Conservation (phyloP, 148 eudicot genomes). For the Fallopia convolvulus region DNA sequence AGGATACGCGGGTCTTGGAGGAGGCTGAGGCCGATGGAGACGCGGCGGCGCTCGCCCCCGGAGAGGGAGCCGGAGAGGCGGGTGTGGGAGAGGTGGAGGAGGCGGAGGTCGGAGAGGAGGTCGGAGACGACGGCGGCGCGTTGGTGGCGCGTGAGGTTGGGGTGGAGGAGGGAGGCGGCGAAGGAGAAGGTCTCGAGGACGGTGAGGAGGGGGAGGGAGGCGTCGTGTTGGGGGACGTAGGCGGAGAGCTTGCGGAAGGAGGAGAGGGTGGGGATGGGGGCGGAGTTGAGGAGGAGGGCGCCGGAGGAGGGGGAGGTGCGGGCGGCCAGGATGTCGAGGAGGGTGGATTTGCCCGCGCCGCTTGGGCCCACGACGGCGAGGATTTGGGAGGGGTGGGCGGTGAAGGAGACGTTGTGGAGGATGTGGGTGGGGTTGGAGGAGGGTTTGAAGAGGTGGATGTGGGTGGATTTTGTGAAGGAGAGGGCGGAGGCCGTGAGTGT, state of each 20-base stretch:
- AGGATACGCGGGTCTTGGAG: conserved; percentile 71
- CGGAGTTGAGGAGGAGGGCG: conserved; percentile 53
- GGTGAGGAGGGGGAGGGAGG: conserved; percentile 56
- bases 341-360: conserved; percentile 86
- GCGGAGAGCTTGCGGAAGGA: conserved; percentile 58
- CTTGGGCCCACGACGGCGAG: conserved; percentile 88
- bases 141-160: conserved; percentile 13
- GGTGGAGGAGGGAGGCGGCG: conserved; percentile 53
- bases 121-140: conserved; percentile 23
- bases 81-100: conserved; percentile 48
- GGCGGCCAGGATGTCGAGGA: conserved; percentile 77
- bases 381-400: conserved; percentile 73
- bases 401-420: conserved; percentile 54
- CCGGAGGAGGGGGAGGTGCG: conserved; percentile 52
- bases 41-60: conserved; percentile 79
- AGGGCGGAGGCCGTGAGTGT: conserved; percentile 57
- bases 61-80: conserved; percentile 45
- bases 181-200: conserved; percentile 73
- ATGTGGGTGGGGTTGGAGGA: conserved; percentile 60
- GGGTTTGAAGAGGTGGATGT: conserved; percentile 37
- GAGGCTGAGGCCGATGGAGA: conserved; percentile 76
- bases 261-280: conserved; percentile 40
- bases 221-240: conserved; percentile 85
- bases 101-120: conserved; percentile 46
- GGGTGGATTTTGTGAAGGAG: conserved; percentile 60